Base-by-base conservation (phyloP, 345 rosid genomes). In the Pugionium cornutum region DNA sequence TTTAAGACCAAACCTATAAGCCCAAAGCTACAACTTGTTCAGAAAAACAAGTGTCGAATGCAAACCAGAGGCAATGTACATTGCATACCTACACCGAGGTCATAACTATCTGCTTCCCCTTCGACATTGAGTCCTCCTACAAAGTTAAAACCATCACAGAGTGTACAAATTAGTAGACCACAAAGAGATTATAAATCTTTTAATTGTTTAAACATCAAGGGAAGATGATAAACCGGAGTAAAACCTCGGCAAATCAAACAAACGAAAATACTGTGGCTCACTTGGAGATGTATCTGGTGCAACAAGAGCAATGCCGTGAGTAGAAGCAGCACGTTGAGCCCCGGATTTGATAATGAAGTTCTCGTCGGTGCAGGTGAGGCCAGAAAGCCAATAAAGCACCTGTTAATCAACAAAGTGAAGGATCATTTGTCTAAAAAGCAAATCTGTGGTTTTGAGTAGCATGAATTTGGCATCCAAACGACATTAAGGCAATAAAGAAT, bases 91-190 rank as follows among this genome's bases (percentile, higher is more conserved):
- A 92, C 87, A 58, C 98, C 96, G 66, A 92, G 76, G 75, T 92
- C 98, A 84, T 92, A 92, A 78, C 92, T 92, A 49, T 89, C 98
- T 27, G 92, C 86, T 75, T 87, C 98, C 58, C 98, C 98, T 80
- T 89, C 95, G 66, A 92, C 83, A 67, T 89, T 89, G 55, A 92
- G 86, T 28, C 98, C 96, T 76, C 98, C 98, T 92, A 62, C 43
- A 47, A 28, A 3, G 41, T 11, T 37, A 68, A 72, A 44, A 39
- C 11, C 64, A 49, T 30, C 44, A 47, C 25, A 51, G 47, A 55
- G 9, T n/a, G 47, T 4, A 2, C 55, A 41, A 31, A 39, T 8
- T 11, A 47, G 30, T 34, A 4, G 1, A 9, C 26, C 26, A 25
- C 3, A 31, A 29, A n/a, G 18, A 55, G 2, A 7, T 4, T 0